Conservation (phyloP, 768 basidiomycete species). For the Punctularia strigosozonata region DNA sequence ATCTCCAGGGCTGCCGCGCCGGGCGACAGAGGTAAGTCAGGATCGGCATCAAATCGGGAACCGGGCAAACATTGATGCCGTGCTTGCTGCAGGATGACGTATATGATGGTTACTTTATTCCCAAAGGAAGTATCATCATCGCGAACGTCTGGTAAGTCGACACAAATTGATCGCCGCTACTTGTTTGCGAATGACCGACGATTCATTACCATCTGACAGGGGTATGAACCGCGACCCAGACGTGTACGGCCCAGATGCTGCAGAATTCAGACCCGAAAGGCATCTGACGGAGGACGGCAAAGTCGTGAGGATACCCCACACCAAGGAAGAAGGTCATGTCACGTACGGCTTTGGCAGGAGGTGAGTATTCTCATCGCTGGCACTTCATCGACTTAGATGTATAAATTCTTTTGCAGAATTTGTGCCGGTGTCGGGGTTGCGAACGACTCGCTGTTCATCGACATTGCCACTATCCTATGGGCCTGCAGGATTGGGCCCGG, state of each 20-base stretch:
- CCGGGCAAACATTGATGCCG: too few species aligned
- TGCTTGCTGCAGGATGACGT: conserved; percentile 9
- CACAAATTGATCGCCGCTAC: too few species aligned
- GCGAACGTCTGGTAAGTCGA: conserved; percentile 9
- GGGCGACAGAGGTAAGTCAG: neutral
- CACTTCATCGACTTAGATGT: neutral
- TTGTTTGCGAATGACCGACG: too few species aligned
- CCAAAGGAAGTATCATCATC: conserved; percentile 14
- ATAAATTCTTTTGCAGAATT: conserved; percentile 8
- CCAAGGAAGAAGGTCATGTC: conserved; percentile 19
- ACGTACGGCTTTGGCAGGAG: conserved; percentile 19
- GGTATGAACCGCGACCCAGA: conserved; percentile 16
- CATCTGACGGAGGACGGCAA: conserved; percentile 15
- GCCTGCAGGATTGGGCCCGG: conserved; percentile 11
- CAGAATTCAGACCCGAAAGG: conserved; percentile 14
- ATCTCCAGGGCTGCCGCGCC: neutral
- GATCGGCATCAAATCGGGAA: too few species aligned
- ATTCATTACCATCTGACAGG: too few species aligned
- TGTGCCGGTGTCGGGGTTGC: conserved; percentile 24
- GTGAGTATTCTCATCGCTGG: too few species aligned
- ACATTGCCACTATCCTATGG: conserved; percentile 19
- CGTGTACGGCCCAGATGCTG: conserved; percentile 16
- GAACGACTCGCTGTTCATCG: conserved; percentile 21
- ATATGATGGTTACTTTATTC: conserved; percentile 16
- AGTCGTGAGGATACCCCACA: conserved; percentile 12